Conservation (phyloP, 176 grass and related monocot genomes). For the Pharus latifolius region DNA sequence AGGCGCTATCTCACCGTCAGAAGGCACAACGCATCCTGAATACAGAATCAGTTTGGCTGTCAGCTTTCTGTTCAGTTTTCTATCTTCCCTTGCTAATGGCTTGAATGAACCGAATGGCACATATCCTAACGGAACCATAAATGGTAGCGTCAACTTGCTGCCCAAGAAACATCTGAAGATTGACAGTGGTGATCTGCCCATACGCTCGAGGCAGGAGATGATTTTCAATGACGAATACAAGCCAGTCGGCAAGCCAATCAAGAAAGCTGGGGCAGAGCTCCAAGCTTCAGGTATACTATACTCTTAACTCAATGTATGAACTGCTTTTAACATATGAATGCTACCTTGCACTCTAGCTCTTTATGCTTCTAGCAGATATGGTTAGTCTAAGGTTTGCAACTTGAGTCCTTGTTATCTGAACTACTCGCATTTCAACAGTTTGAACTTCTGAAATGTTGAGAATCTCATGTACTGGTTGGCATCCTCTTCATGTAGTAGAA, state of each 20-base stretch:
- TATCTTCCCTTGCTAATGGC: slow-evolving; percentile 41
- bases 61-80: slow-evolving; percentile 65
- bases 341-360: background rate
- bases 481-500: too few relatives aligned
- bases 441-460: background rate
- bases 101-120: background rate
- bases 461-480: too few relatives aligned
- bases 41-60: slow-evolving; percentile 67
- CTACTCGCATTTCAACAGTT: background rate
- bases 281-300: slow-evolving; percentile 84
- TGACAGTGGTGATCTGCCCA: slow-evolving; percentile 13
- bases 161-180: background rate
- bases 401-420: background rate
- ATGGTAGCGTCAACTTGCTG: background rate
- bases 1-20: slow-evolving; percentile 32
- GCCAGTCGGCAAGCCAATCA: slow-evolving; percentile 62
- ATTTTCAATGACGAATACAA: slow-evolving; percentile 50
- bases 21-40: slow-evolving; percentile 49
- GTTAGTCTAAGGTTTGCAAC: too few relatives aligned
- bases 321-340: background rate
- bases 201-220: slow-evolving; percentile 52
- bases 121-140: background rate
- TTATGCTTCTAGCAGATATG: too few relatives aligned
- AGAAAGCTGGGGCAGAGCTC: slow-evolving; percentile 58
- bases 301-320: background rate